A percentile compares a stretch with the other conserved stretches of the same genome.
These are phyloP conservation scores for Daldinia childiae DNA, from an alignment of 495 filamentous ascomycete species.

Conservation along the genomic window DNA sequence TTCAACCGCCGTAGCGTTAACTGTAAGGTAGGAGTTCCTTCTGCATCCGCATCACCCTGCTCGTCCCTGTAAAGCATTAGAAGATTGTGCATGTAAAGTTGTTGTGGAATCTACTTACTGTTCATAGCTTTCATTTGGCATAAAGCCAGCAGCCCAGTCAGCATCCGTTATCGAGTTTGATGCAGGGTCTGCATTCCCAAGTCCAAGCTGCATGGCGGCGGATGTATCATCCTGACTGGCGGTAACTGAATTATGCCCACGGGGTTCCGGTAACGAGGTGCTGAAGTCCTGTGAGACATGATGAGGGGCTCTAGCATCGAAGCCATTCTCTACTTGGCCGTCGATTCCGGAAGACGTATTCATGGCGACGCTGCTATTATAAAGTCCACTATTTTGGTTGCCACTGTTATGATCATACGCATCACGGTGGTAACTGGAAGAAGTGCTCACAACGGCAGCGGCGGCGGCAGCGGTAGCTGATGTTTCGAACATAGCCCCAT, in stretches of 20 bases:
- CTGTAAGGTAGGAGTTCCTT: background rate
- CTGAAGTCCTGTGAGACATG: background rate
- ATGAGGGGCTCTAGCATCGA: background rate
- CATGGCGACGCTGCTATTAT: background rate
- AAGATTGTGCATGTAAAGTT: background rate
- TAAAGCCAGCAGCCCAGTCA: constrained; percentile 21
- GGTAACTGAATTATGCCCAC: background rate
- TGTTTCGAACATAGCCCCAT: constrained; percentile 27
- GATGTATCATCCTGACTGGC: constrained; percentile 21
- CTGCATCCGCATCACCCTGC: background rate
- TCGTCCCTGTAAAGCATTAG: background rate
- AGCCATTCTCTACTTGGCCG: constrained; percentile 5
- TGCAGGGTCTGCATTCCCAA: constrained; percentile 4
- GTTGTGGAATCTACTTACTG: constrained; percentile 8
- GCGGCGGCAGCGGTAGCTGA: constrained; percentile 3
- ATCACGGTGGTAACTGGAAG: constrained; percentile 7
- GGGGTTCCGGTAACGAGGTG: constrained; percentile 9
- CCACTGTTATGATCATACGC: background rate
- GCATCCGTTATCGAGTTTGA: constrained; percentile 2
- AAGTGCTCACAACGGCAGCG: background rate
- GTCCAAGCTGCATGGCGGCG: constrained; percentile 7
- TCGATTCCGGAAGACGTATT: constrained; percentile 13
- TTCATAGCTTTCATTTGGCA: constrained; percentile 1
- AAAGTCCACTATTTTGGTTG: constrained; percentile 9
- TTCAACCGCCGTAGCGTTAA: background rate